Conservation (phyloP, 108 stramenopile species). For the Discostella pseudostelligera region DNA sequence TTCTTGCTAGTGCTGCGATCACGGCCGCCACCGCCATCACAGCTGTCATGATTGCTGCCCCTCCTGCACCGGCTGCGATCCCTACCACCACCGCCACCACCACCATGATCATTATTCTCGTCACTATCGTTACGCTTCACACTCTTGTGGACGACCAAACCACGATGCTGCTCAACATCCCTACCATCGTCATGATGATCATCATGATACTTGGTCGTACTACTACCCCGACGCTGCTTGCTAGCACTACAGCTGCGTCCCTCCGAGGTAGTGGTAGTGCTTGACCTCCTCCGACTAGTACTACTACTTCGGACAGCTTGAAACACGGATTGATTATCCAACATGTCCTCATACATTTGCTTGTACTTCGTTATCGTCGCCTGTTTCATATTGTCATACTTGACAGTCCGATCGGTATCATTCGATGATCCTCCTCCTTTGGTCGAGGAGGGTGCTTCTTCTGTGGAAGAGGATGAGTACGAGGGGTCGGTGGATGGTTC, state of each 20-base stretch:
- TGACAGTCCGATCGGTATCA: not conserved
- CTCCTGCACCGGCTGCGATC: not conserved
- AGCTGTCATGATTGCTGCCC: not conserved
- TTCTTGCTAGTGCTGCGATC: not conserved
- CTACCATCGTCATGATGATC: not conserved
- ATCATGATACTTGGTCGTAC: not conserved
- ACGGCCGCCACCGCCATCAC: not conserved
- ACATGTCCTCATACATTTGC: conserved; percentile 5
- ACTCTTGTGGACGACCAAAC: not conserved
- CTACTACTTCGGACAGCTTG: not conserved
- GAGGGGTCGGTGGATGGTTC: too few species aligned
- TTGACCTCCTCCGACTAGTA: too few species aligned
- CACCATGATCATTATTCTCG: too few species aligned
- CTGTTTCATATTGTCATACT: not conserved
- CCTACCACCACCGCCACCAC: too few species aligned
- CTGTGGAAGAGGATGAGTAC: too few species aligned
- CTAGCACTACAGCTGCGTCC: not conserved
- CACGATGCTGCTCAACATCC: not conserved
- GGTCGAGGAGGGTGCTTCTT: too few species aligned
- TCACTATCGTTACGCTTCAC: too few species aligned
- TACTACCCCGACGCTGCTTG: not conserved
- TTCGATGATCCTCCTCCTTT: not conserved
- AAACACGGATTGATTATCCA: not conserved
- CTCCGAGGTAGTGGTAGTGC: not conserved
- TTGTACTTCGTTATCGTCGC: conserved; percentile 8